Conservation (phyloP, 257 asterid species). For the Primulina eburnea region DNA sequence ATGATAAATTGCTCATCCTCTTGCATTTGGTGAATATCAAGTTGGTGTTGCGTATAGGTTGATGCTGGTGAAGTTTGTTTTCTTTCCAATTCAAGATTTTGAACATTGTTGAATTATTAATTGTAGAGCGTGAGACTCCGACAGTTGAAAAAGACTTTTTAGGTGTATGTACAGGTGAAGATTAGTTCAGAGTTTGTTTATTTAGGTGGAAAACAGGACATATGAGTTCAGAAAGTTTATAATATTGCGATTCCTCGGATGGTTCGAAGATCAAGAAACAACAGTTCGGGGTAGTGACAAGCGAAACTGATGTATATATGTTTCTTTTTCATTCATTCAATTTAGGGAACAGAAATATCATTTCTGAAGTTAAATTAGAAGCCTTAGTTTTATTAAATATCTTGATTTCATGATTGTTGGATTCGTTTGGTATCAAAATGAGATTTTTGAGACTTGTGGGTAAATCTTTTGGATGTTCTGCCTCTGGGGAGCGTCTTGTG, state of each 20-base stretch:
- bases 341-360: slow-evolving; percentile 4
- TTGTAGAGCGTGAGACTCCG: slow-evolving; percentile 31
- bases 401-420: slow-evolving; percentile 22
- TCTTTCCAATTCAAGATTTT: slow-evolving; percentile 16
- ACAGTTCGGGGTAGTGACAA: slow-evolving; percentile 6
- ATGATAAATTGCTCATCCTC: slow-evolving; percentile 24
- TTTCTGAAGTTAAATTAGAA: slow-evolving; percentile 20
- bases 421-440: slow-evolving; percentile 39
- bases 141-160: slow-evolving; percentile 30
- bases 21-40: slow-evolving; percentile 30
- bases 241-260: slow-evolving; percentile 20
- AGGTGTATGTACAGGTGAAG: slow-evolving; percentile 32
- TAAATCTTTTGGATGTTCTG: slow-evolving; percentile 91
- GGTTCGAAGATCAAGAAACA: slow-evolving; percentile 20
- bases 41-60: slow-evolving; percentile 28
- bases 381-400: slow-evolving; percentile 3
- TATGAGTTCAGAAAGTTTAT: slow-evolving; percentile 22
- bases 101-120: slow-evolving; percentile 24
- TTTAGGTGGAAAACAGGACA: slow-evolving; percentile 44
- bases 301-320: neutral
- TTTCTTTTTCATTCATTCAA: neutral
- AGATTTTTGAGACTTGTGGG: slow-evolving; percentile 73
- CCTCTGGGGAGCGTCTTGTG: slow-evolving; percentile 84
- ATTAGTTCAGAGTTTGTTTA: slow-evolving; percentile 40
- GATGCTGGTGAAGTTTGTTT: slow-evolving; percentile 34